Evolutionary conservation across 2,329 filamentous ascomycete species (phyloP).

Genomic region (Xylariaceae sp.): DNA sequence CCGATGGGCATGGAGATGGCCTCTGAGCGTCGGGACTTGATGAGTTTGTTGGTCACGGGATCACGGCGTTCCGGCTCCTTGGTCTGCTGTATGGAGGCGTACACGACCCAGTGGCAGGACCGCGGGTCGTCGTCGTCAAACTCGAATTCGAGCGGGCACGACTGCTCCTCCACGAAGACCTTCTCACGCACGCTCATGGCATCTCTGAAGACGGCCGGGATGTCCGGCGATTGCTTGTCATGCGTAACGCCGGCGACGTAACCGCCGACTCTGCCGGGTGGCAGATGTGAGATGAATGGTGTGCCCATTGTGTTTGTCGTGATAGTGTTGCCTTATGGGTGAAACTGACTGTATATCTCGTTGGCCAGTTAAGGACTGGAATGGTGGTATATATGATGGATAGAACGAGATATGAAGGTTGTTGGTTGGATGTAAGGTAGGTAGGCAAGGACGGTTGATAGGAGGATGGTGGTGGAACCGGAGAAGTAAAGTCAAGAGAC

Average conservation of each 20-base stretch:
- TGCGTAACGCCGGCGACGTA: slow-evolving; percentile 40
- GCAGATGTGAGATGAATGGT: slow-evolving; percentile 44
- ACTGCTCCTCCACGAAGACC: slow-evolving; percentile 59
- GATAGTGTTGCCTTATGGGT: neutral
- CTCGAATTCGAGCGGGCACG: slow-evolving; percentile 60
- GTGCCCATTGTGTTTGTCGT: slow-evolving; percentile 39
- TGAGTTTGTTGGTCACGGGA: slow-evolving; percentile 36
- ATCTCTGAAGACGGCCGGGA: slow-evolving; percentile 55
- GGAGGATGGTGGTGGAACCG: neutral
- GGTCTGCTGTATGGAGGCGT: slow-evolving; percentile 53
- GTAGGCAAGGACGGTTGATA: no score
- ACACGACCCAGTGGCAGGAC: slow-evolving; percentile 84
- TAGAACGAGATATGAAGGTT: neutral
- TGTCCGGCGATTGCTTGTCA: slow-evolving; percentile 40
- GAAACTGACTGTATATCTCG: neutral
- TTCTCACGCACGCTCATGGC: slow-evolving; percentile 57
- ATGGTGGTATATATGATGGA: neutral
- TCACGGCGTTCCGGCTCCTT: slow-evolving; percentile 41
- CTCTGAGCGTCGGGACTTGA: slow-evolving; percentile 40
- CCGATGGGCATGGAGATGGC: slow-evolving; percentile 56
- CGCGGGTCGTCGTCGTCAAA: slow-evolving; percentile 74
- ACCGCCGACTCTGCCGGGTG: slow-evolving; percentile 45
- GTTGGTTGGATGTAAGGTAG: no score
- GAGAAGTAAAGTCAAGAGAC: neutral
- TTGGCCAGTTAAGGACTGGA: neutral